Base-by-base conservation (phyloP, 345 rosid species). In the Eucalyptus erythrocorys region DNA sequence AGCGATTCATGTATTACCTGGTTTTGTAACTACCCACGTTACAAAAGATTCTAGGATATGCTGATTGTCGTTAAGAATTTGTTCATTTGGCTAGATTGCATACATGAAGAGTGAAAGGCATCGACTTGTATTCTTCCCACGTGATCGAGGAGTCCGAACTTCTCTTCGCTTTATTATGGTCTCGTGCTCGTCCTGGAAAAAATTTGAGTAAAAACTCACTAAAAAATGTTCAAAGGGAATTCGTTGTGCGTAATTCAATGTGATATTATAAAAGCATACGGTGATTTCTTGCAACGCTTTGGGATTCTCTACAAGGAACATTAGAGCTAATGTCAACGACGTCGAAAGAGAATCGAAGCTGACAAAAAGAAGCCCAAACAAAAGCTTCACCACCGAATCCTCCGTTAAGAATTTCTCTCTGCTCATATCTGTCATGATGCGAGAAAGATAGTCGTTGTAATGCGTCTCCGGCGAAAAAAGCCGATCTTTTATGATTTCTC, bases 291-390 rank as follows among this genome's bases (percentile, higher is more conserved):
- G 87, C 9, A 90, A 15, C 32, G 88, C 94, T 42, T 11, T 21
- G 37, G 92, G 95, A 64, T 93, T 85, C 7, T 91, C 91, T 32
- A 27, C 64, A 12, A 93, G 89, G 24, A 92, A 88, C 89, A 90
- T 90, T 40, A 92, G 76, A 26, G 90, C 86, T 13, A 91, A 27
- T 3, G 90, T 79, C 43, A 89, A 40, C 6, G 87, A 81, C 10
- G 64, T 6, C 21, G 93, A 88, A 42, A 91, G 10, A 1, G 91
- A 30, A 14, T 92, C 93, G 50, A 71, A 87, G 37, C 86, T 57
- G 37, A 85, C 94, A 51, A 88, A 89, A 9, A 88, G 48, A 57
- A 89, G 48, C 3, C 88, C 88, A 30, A 87, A 91, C 32, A 92
- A 5, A 4, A 89, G 49, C 17, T 82, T 88, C 47, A 48, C 88